phyloP scores from a whole-genome alignment of 176 grass and related monocot species.

The Elaeis guineensis region DNA sequence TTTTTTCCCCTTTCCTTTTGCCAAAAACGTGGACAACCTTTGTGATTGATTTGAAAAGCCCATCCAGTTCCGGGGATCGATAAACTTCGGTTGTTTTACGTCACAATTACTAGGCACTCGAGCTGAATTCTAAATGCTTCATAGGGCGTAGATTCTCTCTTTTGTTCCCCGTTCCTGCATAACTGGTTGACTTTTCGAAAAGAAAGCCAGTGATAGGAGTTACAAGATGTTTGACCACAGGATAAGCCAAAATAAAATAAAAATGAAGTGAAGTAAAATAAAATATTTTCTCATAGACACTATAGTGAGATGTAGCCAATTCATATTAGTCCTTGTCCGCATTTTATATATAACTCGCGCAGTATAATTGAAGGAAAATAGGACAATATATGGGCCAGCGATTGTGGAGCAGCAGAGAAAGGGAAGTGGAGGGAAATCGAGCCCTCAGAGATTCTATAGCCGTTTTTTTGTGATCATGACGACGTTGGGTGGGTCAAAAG shows the following conservation, averaged over 20 bases:
- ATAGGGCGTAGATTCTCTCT: neutral
- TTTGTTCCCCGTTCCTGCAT: constrained; percentile 9
- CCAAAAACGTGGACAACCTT: neutral
- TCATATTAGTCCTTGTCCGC: too few species aligned
- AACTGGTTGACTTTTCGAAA: constrained; percentile 17
- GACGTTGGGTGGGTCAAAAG: neutral
- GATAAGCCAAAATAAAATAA: too few species aligned
- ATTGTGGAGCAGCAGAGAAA: too few species aligned
- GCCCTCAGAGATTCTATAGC: constrained; percentile 41
- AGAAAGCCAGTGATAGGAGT: constrained; percentile 25
- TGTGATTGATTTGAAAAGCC: constrained; percentile 30
- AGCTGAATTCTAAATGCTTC: neutral
- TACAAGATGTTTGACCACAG: neutral
- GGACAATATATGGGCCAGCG: too few species aligned
- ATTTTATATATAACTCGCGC: too few species aligned
- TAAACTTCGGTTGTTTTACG: neutral
- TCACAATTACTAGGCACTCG: neutral
- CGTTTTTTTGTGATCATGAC: constrained; percentile 27
- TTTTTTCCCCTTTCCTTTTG: neutral
- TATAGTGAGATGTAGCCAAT: too few species aligned
- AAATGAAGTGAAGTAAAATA: too few species aligned
- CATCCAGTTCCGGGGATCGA: constrained; percentile 7
- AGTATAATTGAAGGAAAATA: too few species aligned
- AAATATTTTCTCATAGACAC: too few species aligned
- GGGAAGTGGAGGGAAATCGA: constrained; percentile 25